Evolutionary conservation across 768 basidiomycete species (phyloP), one percentile per base, ranked within the genome.

Genomic region (Tephrocybe sp.): DNA sequence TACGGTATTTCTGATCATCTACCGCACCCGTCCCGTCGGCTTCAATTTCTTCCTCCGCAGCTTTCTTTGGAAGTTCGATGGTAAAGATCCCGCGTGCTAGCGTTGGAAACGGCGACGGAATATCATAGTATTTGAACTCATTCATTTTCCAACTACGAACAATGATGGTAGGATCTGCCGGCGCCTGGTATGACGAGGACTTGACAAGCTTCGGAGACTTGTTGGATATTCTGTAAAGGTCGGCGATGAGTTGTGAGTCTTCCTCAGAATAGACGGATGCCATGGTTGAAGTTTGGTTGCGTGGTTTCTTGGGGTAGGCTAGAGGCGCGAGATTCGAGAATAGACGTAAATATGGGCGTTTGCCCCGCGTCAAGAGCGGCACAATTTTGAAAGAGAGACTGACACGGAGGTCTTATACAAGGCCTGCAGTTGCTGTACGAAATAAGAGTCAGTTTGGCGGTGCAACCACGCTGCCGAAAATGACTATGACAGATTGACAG

Each of bases 111-210:
- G 93, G 93, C 9, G 86, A 89, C 0, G 93, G 93, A 2, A 92
- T 76, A 43, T 89, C 84, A 53, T 91, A 88, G 70, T 96, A 98
- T 65, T 93, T 93, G 76, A 85, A 92, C 67, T 98, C 97, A 68
- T 92, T 90, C 93, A 98, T 93, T 75, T 93, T 96, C 96, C 96
- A 98, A 70, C 90, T 93, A 3, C 82, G 77, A 25, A 98, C 71
- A 3, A 65, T 62, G 59, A 85, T 74, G 2, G 65, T 57, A 1
- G 81, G 75, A 51, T 81, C 80, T 1, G 79, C 80, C 0, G 88
- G 84, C 0, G 80, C 84, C 1, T 66, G 37, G 61, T 89, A 86
- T 1, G 67, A 60, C 0, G 78, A 74, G 2, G 83, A 82, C 41
- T 75, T 78, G 48, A 92, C 78, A 44, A 93, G 82, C 63, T 86